Percentiles rank a stretch among this genome's conserved stretches.
These are phyloP conservation scores for Cutaneotrichosporon mucoides DNA, from an alignment of 1,284 basidiomycete genomes.

Conservation along the genomic window DNA sequence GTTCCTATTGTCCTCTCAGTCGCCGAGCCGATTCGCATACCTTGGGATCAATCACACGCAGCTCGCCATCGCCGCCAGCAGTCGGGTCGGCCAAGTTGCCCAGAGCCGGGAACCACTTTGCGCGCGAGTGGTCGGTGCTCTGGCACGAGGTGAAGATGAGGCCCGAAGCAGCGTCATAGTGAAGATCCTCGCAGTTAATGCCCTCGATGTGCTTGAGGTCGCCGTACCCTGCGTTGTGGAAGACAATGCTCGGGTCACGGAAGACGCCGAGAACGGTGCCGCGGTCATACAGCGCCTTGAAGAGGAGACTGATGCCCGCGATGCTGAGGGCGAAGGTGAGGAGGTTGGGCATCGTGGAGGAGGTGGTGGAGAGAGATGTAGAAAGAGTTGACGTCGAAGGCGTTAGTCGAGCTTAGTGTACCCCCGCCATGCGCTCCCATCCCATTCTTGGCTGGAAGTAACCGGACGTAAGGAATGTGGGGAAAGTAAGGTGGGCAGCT, in stretches of 20 bases:
- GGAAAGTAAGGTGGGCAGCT: too few relatives aligned
- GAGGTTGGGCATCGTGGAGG: constrained; percentile 4
- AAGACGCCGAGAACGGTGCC: constrained; percentile 11
- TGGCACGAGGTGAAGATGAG: constrained; percentile 16
- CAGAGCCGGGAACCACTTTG: constrained; percentile 39
- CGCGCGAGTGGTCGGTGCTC: constrained; percentile 9
- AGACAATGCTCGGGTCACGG: background rate
- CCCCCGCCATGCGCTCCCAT: too few relatives aligned
- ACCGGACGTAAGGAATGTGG: too few relatives aligned
- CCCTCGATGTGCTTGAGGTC: constrained; percentile 9
- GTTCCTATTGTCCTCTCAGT: too few relatives aligned
- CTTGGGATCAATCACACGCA: constrained; percentile 29
- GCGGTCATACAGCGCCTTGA: constrained; percentile 11
- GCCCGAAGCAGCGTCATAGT: constrained; percentile 2
- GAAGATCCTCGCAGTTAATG: constrained; percentile 20
- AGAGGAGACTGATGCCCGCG: constrained; percentile 5
- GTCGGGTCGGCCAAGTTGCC: constrained; percentile 15
- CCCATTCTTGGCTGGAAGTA: too few relatives aligned
- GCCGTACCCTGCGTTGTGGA: background rate
- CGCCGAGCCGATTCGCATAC: constrained; percentile 13
- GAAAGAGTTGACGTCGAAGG: too few relatives aligned
- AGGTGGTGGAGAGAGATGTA: background rate
- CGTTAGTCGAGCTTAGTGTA: too few relatives aligned
- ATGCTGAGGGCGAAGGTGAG: constrained; percentile 2
- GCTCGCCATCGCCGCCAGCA: constrained; percentile 11